Conservation (phyloP, 1,284 basidiomycete genomes). For the Puccinia polysora region DNA sequence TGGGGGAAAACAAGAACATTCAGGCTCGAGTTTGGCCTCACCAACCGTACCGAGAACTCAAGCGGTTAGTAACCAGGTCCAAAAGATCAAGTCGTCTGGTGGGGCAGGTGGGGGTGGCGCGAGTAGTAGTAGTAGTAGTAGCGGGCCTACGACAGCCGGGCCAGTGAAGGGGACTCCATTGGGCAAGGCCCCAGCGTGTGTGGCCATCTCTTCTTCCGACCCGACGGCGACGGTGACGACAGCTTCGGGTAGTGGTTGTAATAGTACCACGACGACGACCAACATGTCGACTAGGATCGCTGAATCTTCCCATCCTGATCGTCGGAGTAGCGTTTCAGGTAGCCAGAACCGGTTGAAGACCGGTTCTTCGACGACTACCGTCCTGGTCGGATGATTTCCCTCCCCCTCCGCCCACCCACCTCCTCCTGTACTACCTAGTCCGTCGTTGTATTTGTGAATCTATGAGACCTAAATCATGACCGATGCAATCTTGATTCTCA, state of each 20-base stretch:
- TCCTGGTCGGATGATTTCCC: conserved; percentile 2
- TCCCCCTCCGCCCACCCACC: neutral
- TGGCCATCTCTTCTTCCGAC: no score
- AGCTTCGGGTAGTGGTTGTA: neutral
- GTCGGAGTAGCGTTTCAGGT: conserved; percentile 22
- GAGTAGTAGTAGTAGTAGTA: no score
- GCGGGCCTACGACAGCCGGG: neutral
- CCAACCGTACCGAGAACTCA: no score
- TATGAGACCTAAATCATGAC: neutral
- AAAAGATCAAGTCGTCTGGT: no score
- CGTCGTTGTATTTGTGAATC: neutral
- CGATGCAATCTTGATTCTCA: no score
- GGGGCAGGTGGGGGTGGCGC: no score
- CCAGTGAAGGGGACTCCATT: conserved; percentile 1
- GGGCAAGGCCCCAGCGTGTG: neutral
- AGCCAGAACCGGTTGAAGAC: conserved; percentile 15
- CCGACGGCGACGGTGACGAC: no score
- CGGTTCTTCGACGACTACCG: conserved; percentile 1
- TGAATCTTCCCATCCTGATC: neutral
- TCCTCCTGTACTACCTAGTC: neutral
- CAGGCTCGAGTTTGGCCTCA: no score
- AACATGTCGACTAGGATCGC: neutral
- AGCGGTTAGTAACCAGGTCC: no score
- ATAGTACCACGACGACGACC: conserved; percentile 2
- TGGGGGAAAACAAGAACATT: no score